Evolutionary conservation across 2,329 filamentous ascomycete genomes (phyloP).

Genomic region (Myriosclerotinia duriaeana): DNA sequence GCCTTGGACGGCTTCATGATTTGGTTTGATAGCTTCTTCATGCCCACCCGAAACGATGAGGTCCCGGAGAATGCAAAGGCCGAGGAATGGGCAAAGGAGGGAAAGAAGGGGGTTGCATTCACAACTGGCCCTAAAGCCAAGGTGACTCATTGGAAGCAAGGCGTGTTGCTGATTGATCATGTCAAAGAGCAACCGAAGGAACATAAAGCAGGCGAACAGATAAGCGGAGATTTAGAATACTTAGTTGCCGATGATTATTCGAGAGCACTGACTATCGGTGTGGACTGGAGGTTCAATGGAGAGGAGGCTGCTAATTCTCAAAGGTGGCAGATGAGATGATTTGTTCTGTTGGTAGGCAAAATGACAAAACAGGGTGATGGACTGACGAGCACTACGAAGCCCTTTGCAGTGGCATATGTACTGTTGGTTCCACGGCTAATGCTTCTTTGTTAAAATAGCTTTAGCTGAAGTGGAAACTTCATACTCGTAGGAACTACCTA

Average conservation of each 20-base stretch:
- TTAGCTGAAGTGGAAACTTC: neutral
- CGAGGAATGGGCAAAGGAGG: slow-evolving; percentile 58
- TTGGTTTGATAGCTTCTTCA: slow-evolving; percentile 95
- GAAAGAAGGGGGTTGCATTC: slow-evolving; percentile 70
- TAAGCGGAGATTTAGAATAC: slow-evolving; percentile 70
- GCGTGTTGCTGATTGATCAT: slow-evolving; percentile 66
- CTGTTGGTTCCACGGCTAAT: neutral
- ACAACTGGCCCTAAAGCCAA: slow-evolving; percentile 78
- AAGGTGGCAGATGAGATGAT: slow-evolving; percentile 41
- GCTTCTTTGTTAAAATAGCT: neutral
- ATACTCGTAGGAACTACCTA: neutral
- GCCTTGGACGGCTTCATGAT: slow-evolving; percentile 82
- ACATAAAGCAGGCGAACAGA: slow-evolving; percentile 54
- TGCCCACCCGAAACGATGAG: slow-evolving; percentile 54
- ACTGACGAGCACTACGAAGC: neutral
- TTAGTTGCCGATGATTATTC: slow-evolving; percentile 67
- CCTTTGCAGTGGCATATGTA: neutral
- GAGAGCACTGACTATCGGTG: slow-evolving; percentile 64
- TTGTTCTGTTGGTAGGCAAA: neutral
- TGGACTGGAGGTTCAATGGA: slow-evolving; percentile 54
- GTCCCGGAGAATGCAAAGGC: slow-evolving; percentile 56
- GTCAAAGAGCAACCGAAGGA: slow-evolving; percentile 47
- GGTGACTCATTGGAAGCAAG: slow-evolving; percentile 90
- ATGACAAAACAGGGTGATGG: neutral
- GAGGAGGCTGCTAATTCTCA: slow-evolving; percentile 35